Conservation (phyloP, 2,329 filamentous ascomycete genomes). For the Aspergillus sp. region DNA sequence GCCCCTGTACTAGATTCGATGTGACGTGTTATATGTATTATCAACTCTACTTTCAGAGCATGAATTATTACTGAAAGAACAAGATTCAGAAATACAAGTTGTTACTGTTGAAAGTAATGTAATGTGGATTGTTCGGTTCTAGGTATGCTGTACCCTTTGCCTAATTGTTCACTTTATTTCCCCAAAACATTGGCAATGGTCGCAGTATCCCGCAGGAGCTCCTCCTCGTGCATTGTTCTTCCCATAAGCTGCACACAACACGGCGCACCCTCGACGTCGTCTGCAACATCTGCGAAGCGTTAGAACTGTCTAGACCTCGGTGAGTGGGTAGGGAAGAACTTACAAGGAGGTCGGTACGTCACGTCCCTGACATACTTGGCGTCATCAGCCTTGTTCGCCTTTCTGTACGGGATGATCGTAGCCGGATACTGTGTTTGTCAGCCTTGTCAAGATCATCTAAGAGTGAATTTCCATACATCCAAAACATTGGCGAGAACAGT, state of each 20-base stretch:
- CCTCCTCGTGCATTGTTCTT: neutral
- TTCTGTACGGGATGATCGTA: conserved; percentile 23
- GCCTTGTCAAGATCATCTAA: no score
- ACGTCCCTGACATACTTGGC: conserved; percentile 24
- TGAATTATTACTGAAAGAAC: no score
- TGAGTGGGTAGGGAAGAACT: neutral
- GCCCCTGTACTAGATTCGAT: conserved; percentile 15
- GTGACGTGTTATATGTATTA: no score
- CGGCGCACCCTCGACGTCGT: conserved; percentile 23
- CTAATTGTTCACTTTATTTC: neutral
- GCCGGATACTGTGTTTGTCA: neutral
- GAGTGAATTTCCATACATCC: no score
- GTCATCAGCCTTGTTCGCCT: conserved; percentile 19
- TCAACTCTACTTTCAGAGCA: neutral
- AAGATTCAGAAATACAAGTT: no score
- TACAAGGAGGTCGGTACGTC: conserved; percentile 24
- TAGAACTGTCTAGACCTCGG: neutral
- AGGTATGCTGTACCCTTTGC: no score
- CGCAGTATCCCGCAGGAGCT: neutral
- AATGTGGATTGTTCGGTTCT: no score
- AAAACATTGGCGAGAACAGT: neutral
- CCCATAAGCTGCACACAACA: conserved; percentile 24
- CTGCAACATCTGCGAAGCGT: conserved; percentile 19
- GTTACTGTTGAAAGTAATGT: no score
- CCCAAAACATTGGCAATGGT: neutral